A percentile compares a stretch with the other conserved stretches of the same genome.
phyloP scores from a whole-genome alignment of 352 stramenopile species.

The Pythium apleroticum region DNA sequence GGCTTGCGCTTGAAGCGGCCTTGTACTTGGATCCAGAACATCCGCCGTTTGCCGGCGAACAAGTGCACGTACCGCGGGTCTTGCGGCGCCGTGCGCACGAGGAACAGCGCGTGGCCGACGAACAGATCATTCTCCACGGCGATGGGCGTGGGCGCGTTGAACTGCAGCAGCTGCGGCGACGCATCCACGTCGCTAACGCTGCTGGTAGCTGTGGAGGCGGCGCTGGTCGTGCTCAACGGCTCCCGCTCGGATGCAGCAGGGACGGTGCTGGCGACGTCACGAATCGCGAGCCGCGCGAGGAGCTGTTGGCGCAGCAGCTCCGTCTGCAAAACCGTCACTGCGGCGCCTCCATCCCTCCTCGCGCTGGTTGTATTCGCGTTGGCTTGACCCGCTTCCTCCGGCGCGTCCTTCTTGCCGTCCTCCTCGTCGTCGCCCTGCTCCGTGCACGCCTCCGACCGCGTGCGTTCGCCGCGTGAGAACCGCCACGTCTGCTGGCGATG shows the following conservation, averaged over 20 bases:
- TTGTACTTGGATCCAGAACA: slow-evolving; percentile 90
- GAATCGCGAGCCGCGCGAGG: slow-evolving; percentile 21
- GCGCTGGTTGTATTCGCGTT: neutral
- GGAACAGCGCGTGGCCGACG: slow-evolving; percentile 69
- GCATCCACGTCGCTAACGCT: neutral
- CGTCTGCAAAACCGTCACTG: neutral
- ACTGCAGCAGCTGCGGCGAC: slow-evolving; percentile 28
- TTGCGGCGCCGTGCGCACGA: slow-evolving; percentile 71
- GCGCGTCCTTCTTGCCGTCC: neutral
- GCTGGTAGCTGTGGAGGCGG: slow-evolving; percentile 3
- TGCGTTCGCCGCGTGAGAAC: slow-evolving; percentile 9
- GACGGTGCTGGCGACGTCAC: slow-evolving; percentile 14
- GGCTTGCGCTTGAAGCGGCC: slow-evolving; percentile 73
- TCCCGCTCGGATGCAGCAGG: neutral
- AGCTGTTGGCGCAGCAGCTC: slow-evolving; percentile 9
- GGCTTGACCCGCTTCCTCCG: neutral
- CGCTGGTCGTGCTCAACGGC: slow-evolving; percentile 5
- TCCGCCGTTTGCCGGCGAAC: slow-evolving; percentile 63
- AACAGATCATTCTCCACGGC: slow-evolving; percentile 90
- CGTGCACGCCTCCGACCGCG: slow-evolving; percentile 12
- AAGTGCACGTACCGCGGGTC: slow-evolving; percentile 52
- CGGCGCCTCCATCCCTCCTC: neutral
- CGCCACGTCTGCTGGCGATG: slow-evolving; percentile 21
- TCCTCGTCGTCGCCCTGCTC: slow-evolving; percentile 8
- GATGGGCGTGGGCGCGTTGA: slow-evolving; percentile 65